Base-by-base conservation (phyloP, 441 rosid species). In the Pelargonium myrrhifolium region DNA sequence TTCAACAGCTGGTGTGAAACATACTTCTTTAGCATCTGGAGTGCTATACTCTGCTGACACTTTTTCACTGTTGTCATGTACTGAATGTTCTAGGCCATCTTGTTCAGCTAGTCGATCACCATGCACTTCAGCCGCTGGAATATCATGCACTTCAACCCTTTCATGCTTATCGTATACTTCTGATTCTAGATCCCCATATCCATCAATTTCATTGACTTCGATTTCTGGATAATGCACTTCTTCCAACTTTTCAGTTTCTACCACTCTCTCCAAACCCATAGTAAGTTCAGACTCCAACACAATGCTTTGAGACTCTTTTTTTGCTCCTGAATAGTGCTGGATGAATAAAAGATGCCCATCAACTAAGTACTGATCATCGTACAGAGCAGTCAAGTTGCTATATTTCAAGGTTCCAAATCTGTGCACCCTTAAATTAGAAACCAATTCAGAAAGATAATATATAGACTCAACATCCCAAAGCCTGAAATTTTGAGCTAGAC, bases 351-450 rank as follows among this genome's bases (percentile, higher is more conserved):
- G 49, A 53, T 68, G 26, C 42, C 76, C 28, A 70, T 78, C 84
- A 71, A 68, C 67, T 62, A 70, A 65, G 6, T n/a, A 6, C 28
- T 66, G 28, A 40, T 77, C 78, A 65, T 86, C 86, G 0, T 81
- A 71, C 76, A 80, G 64, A 69, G 49, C 68, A 40, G 89, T 87
- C 83, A 83, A 71, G 78, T 93, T 91, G 59, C 77, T 76, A 69
- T 76, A 91, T 55, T 79, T 79, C 53, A 87, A 64, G 22, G 72
- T 49, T 66, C 73, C 77, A 68, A 72, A 45, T 61, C 69, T 68
- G 47, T 69, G 77, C 75, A 65, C 71, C 51, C 82, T 71, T 71
- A 85, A 75, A 56, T 75, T 74, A 55, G 71, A 68, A 65, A 84
- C 62, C 66, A 82, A 69, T 67, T 80, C 72, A 10, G 71, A 77